Conservation (phyloP, 2,329 filamentous ascomycete genomes). For the Diplodia intermedia region DNA sequence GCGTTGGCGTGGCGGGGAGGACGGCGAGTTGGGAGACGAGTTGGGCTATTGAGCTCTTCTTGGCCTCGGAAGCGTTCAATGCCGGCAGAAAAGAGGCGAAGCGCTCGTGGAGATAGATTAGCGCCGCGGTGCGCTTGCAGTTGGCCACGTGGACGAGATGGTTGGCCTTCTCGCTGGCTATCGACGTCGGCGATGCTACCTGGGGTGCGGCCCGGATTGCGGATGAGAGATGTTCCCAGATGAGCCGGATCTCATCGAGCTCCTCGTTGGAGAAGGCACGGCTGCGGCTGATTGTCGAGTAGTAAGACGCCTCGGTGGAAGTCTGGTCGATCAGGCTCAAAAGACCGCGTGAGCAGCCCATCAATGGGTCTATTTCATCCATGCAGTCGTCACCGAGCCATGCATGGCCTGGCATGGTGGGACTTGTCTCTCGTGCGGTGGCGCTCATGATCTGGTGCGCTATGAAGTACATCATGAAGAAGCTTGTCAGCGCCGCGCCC, state of each 20-base stretch:
- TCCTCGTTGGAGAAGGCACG: not conserved
- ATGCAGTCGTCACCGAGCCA: slow-evolving; percentile 39
- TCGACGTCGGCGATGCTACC: slow-evolving; percentile 23
- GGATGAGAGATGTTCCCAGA: not conserved
- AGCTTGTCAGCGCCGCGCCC: slow-evolving; percentile 37
- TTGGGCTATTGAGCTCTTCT: slow-evolving; percentile 37
- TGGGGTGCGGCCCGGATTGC: slow-evolving; percentile 6
- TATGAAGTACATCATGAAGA: slow-evolving; percentile 45
- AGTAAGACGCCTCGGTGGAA: slow-evolving; percentile 31
- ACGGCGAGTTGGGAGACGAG: slow-evolving; percentile 35
- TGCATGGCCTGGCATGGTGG: slow-evolving; percentile 26
- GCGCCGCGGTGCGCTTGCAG: slow-evolving; percentile 41
- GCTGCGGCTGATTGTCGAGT: slow-evolving; percentile 2
- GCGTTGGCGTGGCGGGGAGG: slow-evolving; percentile 18
- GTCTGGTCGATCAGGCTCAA: slow-evolving; percentile 41
- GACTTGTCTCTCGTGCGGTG: slow-evolving; percentile 34
- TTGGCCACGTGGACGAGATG: slow-evolving; percentile 41
- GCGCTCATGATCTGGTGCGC: slow-evolving; percentile 46
- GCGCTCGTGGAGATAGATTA: slow-evolving; percentile 42
- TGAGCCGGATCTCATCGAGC: not conserved
- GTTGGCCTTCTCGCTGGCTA: slow-evolving; percentile 33
- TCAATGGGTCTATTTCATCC: slow-evolving; percentile 43
- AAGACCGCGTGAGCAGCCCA: slow-evolving; percentile 44
- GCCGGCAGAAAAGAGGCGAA: slow-evolving; percentile 25
- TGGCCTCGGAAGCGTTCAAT: slow-evolving; percentile 15